Conservation (phyloP, 139 green algal species). For the Closterium sp. region DNA sequence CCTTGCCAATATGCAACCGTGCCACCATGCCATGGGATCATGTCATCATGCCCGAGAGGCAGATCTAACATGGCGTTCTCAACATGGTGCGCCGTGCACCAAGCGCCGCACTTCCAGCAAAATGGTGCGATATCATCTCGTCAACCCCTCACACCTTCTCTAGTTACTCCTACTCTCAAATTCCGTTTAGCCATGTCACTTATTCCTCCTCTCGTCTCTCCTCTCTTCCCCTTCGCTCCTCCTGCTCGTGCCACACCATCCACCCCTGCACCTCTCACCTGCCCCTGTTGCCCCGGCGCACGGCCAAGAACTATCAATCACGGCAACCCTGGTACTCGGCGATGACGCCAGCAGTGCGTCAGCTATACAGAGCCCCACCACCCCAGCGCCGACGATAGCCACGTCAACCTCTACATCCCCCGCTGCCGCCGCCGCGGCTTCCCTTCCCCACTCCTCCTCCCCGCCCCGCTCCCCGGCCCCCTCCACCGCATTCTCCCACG, state of each 20-base stretch:
- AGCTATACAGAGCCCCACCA: conserved; percentile 32
- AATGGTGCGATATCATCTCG: not conserved
- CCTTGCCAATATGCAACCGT: not conserved
- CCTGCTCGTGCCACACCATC: not conserved
- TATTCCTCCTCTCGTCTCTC: not conserved
- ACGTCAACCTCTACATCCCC: conserved; percentile 36
- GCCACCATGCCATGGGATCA: too few species aligned
- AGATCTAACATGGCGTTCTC: too few species aligned
- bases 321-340: conserved; percentile 5
- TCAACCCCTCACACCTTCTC: not conserved
- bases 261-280: not conserved
- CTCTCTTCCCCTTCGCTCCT: not conserved
- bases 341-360: conserved; percentile 14
- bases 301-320: conserved; percentile 22
- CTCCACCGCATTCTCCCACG: not conserved
- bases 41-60: too few species aligned
- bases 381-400: conserved; percentile 27
- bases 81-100: not conserved
- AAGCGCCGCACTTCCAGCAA: not conserved
- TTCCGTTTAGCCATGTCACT: not conserved
- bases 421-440: too few species aligned
- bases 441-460: not conserved
- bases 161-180: not conserved
- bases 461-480: too few species aligned
- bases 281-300: conserved; percentile 37